phyloP scores from a whole-genome alignment of 768 basidiomycete species.

The Leucocoprinus leucothites region DNA sequence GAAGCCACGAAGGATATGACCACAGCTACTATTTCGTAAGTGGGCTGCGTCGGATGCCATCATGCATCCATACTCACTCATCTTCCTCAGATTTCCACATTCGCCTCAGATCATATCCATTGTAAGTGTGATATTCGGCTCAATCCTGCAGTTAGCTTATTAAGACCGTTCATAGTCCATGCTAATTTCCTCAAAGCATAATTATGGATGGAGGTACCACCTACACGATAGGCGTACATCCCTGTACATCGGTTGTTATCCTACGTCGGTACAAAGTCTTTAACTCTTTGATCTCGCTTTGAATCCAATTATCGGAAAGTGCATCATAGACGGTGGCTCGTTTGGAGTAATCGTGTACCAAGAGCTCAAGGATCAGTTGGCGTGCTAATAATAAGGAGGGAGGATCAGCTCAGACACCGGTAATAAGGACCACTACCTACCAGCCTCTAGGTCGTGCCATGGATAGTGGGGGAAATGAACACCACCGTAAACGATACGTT shows the following conservation, averaged over 20 bases:
- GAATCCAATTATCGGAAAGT: slow-evolving; percentile 65
- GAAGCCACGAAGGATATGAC: slow-evolving; percentile 82
- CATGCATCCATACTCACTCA: neutral
- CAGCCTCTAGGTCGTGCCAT: slow-evolving; percentile 59
- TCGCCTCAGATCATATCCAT: slow-evolving; percentile 84
- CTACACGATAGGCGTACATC: neutral
- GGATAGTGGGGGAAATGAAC: slow-evolving; percentile 51
- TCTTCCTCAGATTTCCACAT: slow-evolving; percentile 73
- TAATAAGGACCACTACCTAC: slow-evolving; percentile 49
- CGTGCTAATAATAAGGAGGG: slow-evolving; percentile 45
- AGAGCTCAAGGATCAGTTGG: slow-evolving; percentile 54
- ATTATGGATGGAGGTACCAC: neutral
- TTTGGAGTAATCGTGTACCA: slow-evolving; percentile 51
- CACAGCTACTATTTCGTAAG: slow-evolving; percentile 85
- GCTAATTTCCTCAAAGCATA: slow-evolving; percentile 82
- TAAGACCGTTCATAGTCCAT: slow-evolving; percentile 56
- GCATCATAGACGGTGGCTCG: slow-evolving; percentile 66
- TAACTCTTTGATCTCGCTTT: slow-evolving; percentile 56
- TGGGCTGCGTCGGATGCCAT: neutral
- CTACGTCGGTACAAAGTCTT: slow-evolving; percentile 58
- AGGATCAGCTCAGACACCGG: neutral
- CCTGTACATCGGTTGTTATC: slow-evolving; percentile 26
- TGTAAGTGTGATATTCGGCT: slow-evolving; percentile 48
- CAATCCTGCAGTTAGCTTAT: slow-evolving; percentile 10
- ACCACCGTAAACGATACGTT: slow-evolving; percentile 62